phyloP scores from a whole-genome alignment of 208 protist genomes.

The Balamuthia mandrillaris region DNA sequence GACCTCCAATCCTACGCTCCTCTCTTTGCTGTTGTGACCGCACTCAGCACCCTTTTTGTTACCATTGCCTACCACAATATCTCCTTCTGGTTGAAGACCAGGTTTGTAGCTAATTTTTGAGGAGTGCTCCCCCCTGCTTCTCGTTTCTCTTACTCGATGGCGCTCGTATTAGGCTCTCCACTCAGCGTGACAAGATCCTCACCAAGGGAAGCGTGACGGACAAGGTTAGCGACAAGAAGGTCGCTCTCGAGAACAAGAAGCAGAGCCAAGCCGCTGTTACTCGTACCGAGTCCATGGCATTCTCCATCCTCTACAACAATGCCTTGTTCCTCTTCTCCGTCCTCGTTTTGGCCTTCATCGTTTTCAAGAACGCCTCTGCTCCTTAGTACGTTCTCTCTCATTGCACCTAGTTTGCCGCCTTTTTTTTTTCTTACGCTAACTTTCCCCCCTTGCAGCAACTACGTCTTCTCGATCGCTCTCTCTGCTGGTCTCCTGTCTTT shows the following conservation, averaged over 20 bases:
- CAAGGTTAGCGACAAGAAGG: not conserved
- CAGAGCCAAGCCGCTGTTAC: not conserved
- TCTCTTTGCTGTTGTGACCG: not conserved
- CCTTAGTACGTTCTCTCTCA: not conserved
- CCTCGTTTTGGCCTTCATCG: not conserved
- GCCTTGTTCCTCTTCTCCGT: slow-evolving; percentile 8
- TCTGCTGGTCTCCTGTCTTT: slow-evolving; percentile 2
- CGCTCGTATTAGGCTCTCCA: too few relatives aligned
- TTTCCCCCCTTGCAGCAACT: not conserved
- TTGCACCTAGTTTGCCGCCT: not conserved
- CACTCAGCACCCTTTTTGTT: slow-evolving; percentile 2
- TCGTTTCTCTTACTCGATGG: too few relatives aligned
- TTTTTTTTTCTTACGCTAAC: too few relatives aligned
- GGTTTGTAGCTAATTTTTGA: too few relatives aligned
- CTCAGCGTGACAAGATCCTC: slow-evolving; percentile 6
- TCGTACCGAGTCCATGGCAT: not conserved
- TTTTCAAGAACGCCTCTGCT: slow-evolving; percentile 10
- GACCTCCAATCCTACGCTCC: not conserved
- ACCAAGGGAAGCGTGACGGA: not conserved
- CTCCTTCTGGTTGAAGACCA: not conserved
- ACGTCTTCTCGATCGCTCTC: not conserved
- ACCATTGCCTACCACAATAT: slow-evolving; percentile 27
- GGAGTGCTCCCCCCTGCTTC: too few relatives aligned
- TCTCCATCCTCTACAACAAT: slow-evolving; percentile 34
- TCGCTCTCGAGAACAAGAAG: not conserved